A percentile compares a stretch with the other conserved stretches of the same genome.
Conservation (phyloP, 2,329 filamentous ascomycete species). For the Gnomoniopsis sp. region DNA sequence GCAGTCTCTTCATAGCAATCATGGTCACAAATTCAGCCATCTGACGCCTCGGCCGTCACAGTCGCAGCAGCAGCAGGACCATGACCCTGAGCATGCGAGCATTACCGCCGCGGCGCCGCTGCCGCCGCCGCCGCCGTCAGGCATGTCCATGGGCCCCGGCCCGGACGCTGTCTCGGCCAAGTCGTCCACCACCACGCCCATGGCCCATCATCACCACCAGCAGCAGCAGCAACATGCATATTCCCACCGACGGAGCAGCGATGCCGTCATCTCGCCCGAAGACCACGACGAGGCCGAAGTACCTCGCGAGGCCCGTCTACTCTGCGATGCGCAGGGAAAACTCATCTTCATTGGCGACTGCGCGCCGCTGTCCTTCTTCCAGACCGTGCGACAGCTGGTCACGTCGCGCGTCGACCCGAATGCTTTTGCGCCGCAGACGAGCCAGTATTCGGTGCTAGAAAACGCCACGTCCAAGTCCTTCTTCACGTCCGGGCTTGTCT, state of each 20-base stretch:
- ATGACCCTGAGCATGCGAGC: slow-evolving; percentile 3
- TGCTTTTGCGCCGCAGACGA: slow-evolving; percentile 50
- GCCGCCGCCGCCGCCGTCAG: neutral
- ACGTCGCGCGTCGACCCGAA: slow-evolving; percentile 44
- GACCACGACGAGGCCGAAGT: slow-evolving; percentile 49
- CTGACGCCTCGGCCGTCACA: slow-evolving; percentile 1
- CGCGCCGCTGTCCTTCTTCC: slow-evolving; percentile 53
- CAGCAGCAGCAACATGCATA: neutral
- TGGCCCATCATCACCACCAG: no score
- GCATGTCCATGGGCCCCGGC: neutral
- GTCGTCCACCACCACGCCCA: neutral
- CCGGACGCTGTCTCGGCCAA: neutral
- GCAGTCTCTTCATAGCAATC: slow-evolving; percentile 7
- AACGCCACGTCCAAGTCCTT: slow-evolving; percentile 36
- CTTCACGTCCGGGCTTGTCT: slow-evolving; percentile 27
- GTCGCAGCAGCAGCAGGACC: neutral
- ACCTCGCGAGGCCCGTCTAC: slow-evolving; percentile 48
- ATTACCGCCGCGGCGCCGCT: slow-evolving; percentile 2
- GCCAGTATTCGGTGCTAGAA: slow-evolving; percentile 47
- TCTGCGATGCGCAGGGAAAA: slow-evolving; percentile 51
- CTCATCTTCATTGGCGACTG: slow-evolving; percentile 55
- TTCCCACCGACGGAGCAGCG: slow-evolving; percentile 24
- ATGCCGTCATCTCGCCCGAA: slow-evolving; percentile 22
- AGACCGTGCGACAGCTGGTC: slow-evolving; percentile 51
- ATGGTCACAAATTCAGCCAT: neutral